Evolutionary conservation across 495 filamentous ascomycete species (phyloP), one percentile per base, ranked within the genome.

Genomic region (Penicillium soppii): DNA sequence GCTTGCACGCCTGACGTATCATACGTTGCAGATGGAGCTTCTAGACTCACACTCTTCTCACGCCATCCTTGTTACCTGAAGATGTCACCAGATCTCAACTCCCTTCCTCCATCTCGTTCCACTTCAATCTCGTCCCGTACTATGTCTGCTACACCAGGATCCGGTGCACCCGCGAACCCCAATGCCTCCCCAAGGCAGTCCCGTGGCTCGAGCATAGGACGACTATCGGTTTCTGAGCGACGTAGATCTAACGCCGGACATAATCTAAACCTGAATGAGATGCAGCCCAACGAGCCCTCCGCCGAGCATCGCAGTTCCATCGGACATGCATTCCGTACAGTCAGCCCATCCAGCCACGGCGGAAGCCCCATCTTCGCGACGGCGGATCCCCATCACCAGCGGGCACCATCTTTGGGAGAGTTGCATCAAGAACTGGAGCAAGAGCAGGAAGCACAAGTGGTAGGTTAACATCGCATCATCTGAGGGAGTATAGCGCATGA

Each of bases 391-490:
- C 82, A 84, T 55, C 87, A 89, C 58, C 80, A 81, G 42, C 81
- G 83, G 8, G 72, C 88, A 7, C 91, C 91, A 1, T 95, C 89
- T 48, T 69, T 97, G 37, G 92, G 92, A n/a, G 92, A 97, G 69
- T 76, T 98, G 30, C 92, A 97, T 63, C 92, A 98, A 59, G 90
- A 96, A 63, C 76, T 97, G 6, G 94, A 98, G 69, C 88, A 87
- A 42, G 94, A 98, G 65, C 92, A 96, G 67, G 94, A 98, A 69
- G 90, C 85, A 9, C 92, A 96, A 72, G 94, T 98, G 67, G 87
- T 90, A 72, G 37, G 77, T 73, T 26, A 41, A 16, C 15, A 12
- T 25, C 21, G n/a, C 22, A 38, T 33, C 22, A 32, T 23, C 9
- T 19, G 7, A 10, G 39, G 20, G 37, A 36, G 19, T n/a, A n/a